These are phyloP conservation scores for Gardenia jasminoides DNA, from an alignment of 257 asterid genomes.

Conservation along the genomic window DNA sequence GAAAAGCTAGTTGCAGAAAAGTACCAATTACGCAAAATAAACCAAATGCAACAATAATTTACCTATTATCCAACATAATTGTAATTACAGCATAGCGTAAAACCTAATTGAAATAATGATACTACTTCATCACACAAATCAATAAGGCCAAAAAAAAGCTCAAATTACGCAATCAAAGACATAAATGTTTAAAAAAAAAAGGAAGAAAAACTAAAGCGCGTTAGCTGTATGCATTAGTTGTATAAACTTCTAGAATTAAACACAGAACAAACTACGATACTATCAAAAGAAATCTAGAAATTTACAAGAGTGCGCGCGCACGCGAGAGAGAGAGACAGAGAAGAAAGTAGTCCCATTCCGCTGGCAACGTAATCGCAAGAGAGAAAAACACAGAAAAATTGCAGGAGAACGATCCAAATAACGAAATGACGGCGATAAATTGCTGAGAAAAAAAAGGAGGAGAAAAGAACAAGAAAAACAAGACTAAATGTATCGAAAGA, in stretches of 20 bases:
- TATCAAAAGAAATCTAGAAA: no score
- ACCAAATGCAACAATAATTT: neutral
- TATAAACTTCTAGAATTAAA: neutral
- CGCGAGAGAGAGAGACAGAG: neutral
- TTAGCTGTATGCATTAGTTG: neutral
- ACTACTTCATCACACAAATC: neutral
- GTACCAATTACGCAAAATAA: neutral
- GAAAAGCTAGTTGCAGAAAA: neutral
- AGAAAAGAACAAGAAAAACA: neutral
- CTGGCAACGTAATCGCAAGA: neutral
- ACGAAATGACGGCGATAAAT: neutral
- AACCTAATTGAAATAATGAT: neutral
- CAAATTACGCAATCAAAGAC: neutral
- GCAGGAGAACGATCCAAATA: neutral
- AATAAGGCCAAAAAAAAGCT: neutral
- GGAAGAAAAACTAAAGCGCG: neutral
- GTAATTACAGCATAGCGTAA: neutral
- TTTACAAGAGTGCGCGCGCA: no score
- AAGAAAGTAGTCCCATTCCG: no score
- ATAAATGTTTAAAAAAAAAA: no score
- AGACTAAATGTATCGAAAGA: neutral
- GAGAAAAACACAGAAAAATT: neutral
- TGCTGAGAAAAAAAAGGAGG: neutral
- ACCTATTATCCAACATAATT: neutral
- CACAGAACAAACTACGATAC: neutral